phyloP scores from a whole-genome alignment of 345 rosid species.

The Carallia pectinifolia region DNA sequence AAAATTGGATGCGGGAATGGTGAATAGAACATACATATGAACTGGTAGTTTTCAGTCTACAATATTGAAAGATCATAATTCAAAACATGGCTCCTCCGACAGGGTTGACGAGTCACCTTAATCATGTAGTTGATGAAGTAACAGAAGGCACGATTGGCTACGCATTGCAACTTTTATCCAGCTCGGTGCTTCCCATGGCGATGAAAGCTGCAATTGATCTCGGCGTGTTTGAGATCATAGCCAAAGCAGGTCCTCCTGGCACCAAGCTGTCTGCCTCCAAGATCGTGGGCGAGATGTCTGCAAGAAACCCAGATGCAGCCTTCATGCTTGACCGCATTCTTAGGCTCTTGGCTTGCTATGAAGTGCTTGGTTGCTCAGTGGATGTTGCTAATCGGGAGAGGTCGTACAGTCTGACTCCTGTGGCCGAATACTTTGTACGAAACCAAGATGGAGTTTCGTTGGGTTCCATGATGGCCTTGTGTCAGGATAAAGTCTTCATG shows the following conservation, averaged over 20 bases:
- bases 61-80: not conserved
- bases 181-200: slow-evolving; percentile 42
- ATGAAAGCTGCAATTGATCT: slow-evolving; percentile 37
- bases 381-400: not conserved
- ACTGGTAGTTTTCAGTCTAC: no score
- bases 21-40: no score
- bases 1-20: no score
- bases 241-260: slow-evolving; percentile 10
- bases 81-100: not conserved
- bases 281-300: no score
- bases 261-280: no score
- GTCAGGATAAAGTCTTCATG: slow-evolving; percentile 23
- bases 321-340: slow-evolving; percentile 35
- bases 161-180: slow-evolving; percentile 20
- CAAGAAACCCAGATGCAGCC: slow-evolving; percentile 18
- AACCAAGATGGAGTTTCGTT: slow-evolving; percentile 28
- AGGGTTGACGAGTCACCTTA: no score
- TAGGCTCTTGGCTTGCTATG: slow-evolving; percentile 40
- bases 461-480: slow-evolving; percentile 14
- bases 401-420: slow-evolving; percentile 34
- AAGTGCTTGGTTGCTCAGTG: slow-evolving; percentile 28
- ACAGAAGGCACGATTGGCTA: slow-evolving; percentile 15
- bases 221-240: slow-evolving; percentile 36
- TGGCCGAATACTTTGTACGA: slow-evolving; percentile 30
- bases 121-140: not conserved